Percentiles rank a stretch among this genome's conserved stretches.
These are phyloP conservation scores for Aspergillus sp. DNA, from an alignment of 2,329 filamentous ascomycete species.

Conservation along the genomic window DNA sequence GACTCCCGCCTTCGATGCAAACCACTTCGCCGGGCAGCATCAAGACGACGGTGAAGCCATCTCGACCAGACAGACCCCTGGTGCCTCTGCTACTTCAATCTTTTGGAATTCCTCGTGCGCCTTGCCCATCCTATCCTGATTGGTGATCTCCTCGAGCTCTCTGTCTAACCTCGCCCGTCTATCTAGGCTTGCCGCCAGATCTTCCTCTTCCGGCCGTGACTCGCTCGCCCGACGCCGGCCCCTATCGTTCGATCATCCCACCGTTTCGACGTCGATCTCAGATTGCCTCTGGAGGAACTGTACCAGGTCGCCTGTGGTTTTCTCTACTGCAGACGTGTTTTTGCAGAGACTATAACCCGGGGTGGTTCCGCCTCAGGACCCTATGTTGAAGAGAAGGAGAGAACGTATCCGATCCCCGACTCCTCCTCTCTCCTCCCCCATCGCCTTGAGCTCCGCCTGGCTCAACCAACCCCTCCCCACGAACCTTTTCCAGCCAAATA, in stretches of 20 bases:
- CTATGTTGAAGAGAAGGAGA: slow-evolving; percentile 49
- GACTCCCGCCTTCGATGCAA: slow-evolving; percentile 39
- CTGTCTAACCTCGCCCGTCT: slow-evolving; percentile 7
- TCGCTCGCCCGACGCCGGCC: slow-evolving; percentile 12
- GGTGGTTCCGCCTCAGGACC: slow-evolving; percentile 33
- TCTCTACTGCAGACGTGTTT: slow-evolving; percentile 12
- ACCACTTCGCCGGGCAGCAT: slow-evolving; percentile 24
- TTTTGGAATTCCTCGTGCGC: slow-evolving; percentile 5
- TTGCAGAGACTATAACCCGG: slow-evolving; percentile 11
- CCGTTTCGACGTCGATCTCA: background rate
- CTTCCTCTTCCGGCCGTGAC: slow-evolving; percentile 18
- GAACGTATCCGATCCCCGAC: slow-evolving; percentile 36
- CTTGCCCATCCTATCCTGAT: slow-evolving; percentile 8
- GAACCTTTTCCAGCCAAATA: slow-evolving; percentile 24
- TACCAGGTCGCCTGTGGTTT: slow-evolving; percentile 8
- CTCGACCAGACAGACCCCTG: slow-evolving; percentile 15
- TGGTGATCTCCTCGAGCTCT: slow-evolving; percentile 1
- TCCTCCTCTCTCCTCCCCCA: slow-evolving; percentile 27
- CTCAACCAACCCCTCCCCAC: slow-evolving; percentile 19
- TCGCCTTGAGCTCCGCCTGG: slow-evolving; percentile 16
- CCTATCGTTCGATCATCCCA: slow-evolving; percentile 17
- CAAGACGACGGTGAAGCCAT: slow-evolving; percentile 21
- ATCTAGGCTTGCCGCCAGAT: slow-evolving; percentile 10
- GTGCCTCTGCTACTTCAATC: slow-evolving; percentile 14
- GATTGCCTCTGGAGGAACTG: slow-evolving; percentile 5